phyloP scores from a whole-genome alignment of 139 green algal genomes.

The Chara braunii region DNA sequence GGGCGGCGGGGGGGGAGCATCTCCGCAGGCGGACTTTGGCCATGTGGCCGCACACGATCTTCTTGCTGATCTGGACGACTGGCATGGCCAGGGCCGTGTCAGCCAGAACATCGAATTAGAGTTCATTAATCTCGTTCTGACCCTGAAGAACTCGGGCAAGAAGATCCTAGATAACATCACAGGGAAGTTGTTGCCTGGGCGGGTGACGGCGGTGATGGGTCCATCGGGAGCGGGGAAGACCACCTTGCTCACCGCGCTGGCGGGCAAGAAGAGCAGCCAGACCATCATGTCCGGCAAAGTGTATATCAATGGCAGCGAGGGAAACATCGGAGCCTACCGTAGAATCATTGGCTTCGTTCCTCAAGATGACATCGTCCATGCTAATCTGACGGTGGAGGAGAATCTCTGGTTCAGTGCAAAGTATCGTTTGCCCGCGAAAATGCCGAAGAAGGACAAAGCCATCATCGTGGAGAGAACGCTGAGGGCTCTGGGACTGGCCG shows the following conservation, averaged over 20 bases:
- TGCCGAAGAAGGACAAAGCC: not conserved
- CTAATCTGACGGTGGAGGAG: conserved; percentile 25
- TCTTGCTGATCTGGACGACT: no score
- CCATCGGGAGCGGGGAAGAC: not conserved
- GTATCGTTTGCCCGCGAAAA: conserved; percentile 5
- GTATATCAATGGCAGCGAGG: conserved; percentile 20
- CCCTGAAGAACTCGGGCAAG: not conserved
- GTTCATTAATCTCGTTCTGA: not conserved
- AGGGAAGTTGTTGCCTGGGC: not conserved
- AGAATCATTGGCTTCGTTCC: conserved; percentile 28
- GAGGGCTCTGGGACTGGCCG: conserved; percentile 4
- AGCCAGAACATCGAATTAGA: not conserved
- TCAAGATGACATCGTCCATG: conserved; percentile 30
- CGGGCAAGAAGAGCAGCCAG: not conserved
- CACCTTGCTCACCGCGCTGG: not conserved
- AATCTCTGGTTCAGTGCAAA: conserved; percentile 35
- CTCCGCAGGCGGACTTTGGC: no score
- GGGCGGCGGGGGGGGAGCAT: no score
- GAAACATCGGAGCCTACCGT: conserved; percentile 5
- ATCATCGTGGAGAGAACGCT: not conserved
- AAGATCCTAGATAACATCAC: not conserved
- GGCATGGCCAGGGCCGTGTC: not conserved
- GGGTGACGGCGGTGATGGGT: conserved; percentile 7
- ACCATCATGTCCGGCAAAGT: conserved; percentile 4
- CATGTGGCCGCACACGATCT: no score